Base-by-base conservation (phyloP, 1,284 basidiomycete species). In the Bondarzewia mesenterica region DNA sequence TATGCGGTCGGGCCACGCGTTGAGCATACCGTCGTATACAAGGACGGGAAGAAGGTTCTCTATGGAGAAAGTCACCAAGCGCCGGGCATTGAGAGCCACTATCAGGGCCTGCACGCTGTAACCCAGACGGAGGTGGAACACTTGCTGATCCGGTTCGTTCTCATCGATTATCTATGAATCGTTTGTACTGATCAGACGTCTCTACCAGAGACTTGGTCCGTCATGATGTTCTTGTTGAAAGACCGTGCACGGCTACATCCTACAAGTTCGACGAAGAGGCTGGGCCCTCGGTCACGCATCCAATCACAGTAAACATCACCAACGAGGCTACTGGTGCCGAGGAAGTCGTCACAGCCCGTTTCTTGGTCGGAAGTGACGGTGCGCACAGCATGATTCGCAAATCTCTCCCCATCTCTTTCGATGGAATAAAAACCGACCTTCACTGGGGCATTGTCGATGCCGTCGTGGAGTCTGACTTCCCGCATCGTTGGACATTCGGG, bases 341-440 rank as follows among this genome's bases (percentile, higher is more conserved):
- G 16, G 38, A 40, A 18, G 38, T 21, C 38, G 38, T 40, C 12
- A 21, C 38, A 10, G 38, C 38, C 4, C n/a, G 38, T 10, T 40
- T 40, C 38, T 10, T 40, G 12, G 38, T 40, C 38, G 38, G 38
- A 10, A 40, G 38, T 22, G 38, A 40, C 38, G 38, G 38, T 18
- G 38, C 38, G 38, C 38, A 40, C 38, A 40, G 38, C 21, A 40
- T 40, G 38, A 40, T 40, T 18, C 38, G 38, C 38, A 40, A 40
- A 18, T 40, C 38, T 2, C 38, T 40, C 16, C 38, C 38, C 16
- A 5, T 40, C 38, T 10, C n/a, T 12, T 40, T 40, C 38, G 16
- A 16, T 18, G 38, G 38, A 12, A 22, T 40, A 8, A 40, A 40
- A 22, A 40, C 38, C 12, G 38, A 40, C 16, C 38, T 40, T 3